Evolutionary conservation across 208 protist species (phyloP), one percentile per base, ranked within the genome.

Genomic region (Acanthamoeba royreba): DNA sequence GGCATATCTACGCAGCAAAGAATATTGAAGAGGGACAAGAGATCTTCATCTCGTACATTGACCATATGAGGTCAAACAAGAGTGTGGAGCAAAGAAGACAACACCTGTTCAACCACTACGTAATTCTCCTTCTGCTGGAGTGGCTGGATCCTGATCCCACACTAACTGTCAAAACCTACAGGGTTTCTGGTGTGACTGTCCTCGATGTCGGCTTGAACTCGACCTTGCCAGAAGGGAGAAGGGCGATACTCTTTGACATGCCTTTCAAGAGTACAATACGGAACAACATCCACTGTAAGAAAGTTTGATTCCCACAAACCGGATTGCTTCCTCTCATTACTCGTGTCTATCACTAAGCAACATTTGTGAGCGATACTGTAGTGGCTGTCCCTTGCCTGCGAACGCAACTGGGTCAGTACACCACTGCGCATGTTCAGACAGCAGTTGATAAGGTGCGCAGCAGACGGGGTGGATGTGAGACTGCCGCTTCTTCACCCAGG

Each of bases 171-270:
- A 17, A 47, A 8, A 55, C 25, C 25, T 28, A 55, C 42, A 87
- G 79, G 79, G 79, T 19, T 87, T 87, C 45, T 87, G 79, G 79
- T 87, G 79, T 31, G 79, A 87, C 9, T 87, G 79, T 33, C 79
- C 79, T 7, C 42, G 47, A 9, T 87, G 79, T n/a, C 42, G 79
- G 4, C 46, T 87, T 15, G 79, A 87, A 17, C 17, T 61, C 9
- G 79, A 87, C 22, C 45, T 87, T 5, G 79, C 42, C 25, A 8
- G 47, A 40, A 7, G 79, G 31, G 46, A 58, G 31, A 19, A 33
- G 7, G 47, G 79, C 38, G 19, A 61, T 28, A 61, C 19, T 61
- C 52, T 17, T 28, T 61, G 25, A 61, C 52, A 61, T n/a, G n/a
- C n/a, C n/a, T n/a, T n/a, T n/a, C n/a, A n/a, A n/a, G n/a, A n/a